These are phyloP conservation scores for Effrenium voratum DNA, from an alignment of 73 alveolate species.

Conservation along the genomic window DNA sequence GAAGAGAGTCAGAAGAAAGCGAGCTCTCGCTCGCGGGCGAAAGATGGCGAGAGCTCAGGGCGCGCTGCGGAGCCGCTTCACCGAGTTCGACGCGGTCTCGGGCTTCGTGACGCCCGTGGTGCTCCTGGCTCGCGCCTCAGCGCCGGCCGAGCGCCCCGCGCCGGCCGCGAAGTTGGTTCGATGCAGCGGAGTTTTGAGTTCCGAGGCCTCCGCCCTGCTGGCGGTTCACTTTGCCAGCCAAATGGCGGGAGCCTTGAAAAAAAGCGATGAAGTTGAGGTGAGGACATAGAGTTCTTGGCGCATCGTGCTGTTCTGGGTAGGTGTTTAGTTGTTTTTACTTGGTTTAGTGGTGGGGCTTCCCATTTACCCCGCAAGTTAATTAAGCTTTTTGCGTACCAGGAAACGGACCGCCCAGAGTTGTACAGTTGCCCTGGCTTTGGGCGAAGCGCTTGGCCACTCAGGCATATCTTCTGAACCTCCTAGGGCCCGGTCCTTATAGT, in stretches of 20 bases:
- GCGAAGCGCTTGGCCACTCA: background rate
- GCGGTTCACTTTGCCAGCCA: slow-evolving; percentile 20
- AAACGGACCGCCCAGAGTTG: too few species aligned
- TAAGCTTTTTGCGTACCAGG: too few species aligned
- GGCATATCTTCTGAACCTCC: slow-evolving; percentile 22
- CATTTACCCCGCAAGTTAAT: too few species aligned
- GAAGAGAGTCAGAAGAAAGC: too few species aligned
- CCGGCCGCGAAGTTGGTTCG: background rate
- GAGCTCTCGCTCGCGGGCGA: too few species aligned
- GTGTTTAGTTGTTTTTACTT: too few species aligned
- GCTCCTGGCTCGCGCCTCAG: slow-evolving; percentile 4
- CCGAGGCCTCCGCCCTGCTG: slow-evolving; percentile 1
- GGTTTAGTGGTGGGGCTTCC: too few species aligned
- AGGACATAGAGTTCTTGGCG: too few species aligned
- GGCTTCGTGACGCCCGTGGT: slow-evolving; percentile 28
- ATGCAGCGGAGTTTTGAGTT: background rate
- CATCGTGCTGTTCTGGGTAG: too few species aligned
- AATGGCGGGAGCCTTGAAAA: background rate
- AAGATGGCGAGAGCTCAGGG: background rate
- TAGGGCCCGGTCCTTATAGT: background rate
- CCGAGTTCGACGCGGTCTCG: slow-evolving; percentile 16
- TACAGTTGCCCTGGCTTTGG: too few species aligned
- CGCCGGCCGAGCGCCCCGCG: background rate
- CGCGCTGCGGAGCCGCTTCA: background rate
- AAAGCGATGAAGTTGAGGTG: background rate